Evolutionary conservation across 2,329 filamentous ascomycete species (phyloP), one percentile per base, ranked within the genome.

Genomic region (Colletotrichum sidae): DNA sequence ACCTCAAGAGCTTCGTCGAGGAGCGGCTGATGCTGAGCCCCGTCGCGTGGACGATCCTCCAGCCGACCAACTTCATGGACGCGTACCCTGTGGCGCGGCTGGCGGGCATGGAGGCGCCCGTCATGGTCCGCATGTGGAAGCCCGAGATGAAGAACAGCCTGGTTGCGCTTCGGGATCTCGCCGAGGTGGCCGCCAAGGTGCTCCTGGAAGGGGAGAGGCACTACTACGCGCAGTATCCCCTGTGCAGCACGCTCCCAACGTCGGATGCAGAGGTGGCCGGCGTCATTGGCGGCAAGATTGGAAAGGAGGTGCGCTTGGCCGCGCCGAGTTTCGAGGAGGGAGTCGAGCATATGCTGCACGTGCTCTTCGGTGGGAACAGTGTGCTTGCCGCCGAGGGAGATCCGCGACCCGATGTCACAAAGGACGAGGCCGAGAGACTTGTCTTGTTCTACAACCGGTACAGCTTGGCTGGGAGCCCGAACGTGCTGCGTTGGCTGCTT

Each of bases 21-120:
- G 47, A 59, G 15, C 56, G 39, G 2, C 2, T 59, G 38, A 56
- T 59, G 47, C 56, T 59, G 2, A 59, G 47, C 15, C 47, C 47
- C 3, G 34, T 53, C 17, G 25, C 38, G 6, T 53, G 47, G 56
- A 59, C 34, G 5, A 59, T 59, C 15, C 34, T 59, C 10, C 39
- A 59, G 15, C 56, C 47, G 11, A 53, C 49, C 8, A 53, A 60
- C 34, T 56, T 56, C 55, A 51, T 58, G 47, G 56, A 60, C n/a
- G 11, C 47, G 2, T 60, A 39, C 39, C 56, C 47, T 2, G 56
- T 60, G 13, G 41, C 56, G 8, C 39, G 9, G 2, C 11, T 60
- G 8, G 39, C 47, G 39, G 15, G 10, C 33, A 60, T 46, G 54
- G 39, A 60, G n/a, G 39, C 5, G 10, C 56, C 47, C 2, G 15